Base-by-base conservation (phyloP, 495 filamentous ascomycete species). In the Diplogelasinospora grovesii region DNA sequence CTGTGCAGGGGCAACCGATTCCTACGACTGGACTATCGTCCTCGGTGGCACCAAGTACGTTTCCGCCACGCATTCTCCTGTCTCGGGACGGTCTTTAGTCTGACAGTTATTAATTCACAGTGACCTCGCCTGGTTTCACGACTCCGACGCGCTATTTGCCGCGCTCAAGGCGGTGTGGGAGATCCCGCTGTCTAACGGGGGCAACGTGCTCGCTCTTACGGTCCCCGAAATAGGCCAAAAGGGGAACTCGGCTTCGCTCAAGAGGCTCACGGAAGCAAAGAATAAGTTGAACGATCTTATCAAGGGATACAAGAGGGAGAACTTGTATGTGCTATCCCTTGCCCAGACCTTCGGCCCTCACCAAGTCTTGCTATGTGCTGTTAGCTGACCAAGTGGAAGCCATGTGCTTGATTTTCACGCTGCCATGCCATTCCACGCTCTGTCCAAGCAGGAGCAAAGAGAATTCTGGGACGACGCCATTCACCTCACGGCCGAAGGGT, bases 401-500 rank as follows among this genome's bases (percentile, higher is more conserved):
- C 66, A 72, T 50, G 56, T 65, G 6, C 74, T 73, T 52, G 78
- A 84, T 49, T 55, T 84, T 14, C 51, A 65, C 38, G 50, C 46
- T 0, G 59, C 57, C n/a, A 50, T 83, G 0, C 73, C 74, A 0
- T 81, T 73, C 49, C 70, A 68, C 38, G 37, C 41, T n/a, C 63
- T 81, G 54, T 39, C 54, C 2, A 47, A 60, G 7, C 37, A 57
- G 5, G 69, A 72, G 41, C 51, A 65, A 13, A 36, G 63, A 3
- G 56, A 55, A 26, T 70, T 77, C 37, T 81, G 77, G 71, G 71
- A 79, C 48, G 80, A 84, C 63, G 71, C 69, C 11, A 40, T 83
- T 18, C 80, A 84, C 58, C 63, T 82, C 30, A 78, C 69, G 5
- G 53, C 67, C 3, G 61, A 54, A 16, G 80, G 80, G 9, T 83